Evolutionary conservation across 148 eudicot genomes (phyloP).

Genomic region (Chenopodium formosanum): DNA sequence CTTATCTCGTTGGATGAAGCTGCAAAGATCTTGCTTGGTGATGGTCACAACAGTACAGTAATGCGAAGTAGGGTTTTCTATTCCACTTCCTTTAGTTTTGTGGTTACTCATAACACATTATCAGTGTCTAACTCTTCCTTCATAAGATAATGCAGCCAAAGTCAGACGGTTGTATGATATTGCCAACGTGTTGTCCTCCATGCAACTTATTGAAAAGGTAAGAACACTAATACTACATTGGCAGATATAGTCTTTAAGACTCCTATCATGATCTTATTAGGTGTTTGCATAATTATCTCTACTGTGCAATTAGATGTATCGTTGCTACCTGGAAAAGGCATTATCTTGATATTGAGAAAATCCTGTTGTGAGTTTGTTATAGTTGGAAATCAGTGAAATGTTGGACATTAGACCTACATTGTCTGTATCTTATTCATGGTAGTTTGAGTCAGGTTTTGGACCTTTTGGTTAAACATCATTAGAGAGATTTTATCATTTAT

Average conservation of each 20-base stretch:
- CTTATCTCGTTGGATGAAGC: constrained; percentile 88
- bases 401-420: background rate
- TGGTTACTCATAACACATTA: background rate
- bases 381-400: background rate
- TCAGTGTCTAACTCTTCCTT: constrained; percentile 36
- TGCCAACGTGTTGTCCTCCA: constrained; percentile 91
- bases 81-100: constrained; percentile 4
- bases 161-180: constrained; percentile 93
- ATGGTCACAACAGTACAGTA: constrained; percentile 58
- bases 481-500: background rate
- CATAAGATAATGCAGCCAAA: constrained; percentile 75
- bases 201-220: constrained; percentile 94
- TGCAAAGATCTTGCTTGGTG: constrained; percentile 84
- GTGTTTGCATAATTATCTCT: background rate
- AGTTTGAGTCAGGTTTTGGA: background rate
- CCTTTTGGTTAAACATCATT: background rate
- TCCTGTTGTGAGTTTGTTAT: background rate
- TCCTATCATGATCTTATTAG: background rate
- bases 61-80: constrained; percentile 63
- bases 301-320: too few relatives aligned
- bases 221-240: background rate
- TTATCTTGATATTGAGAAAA: background rate
- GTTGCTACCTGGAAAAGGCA: background rate
- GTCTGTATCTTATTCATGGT: background rate
- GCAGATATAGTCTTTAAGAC: background rate